phyloP scores from a whole-genome alignment of 1,284 basidiomycete genomes.

The Puccinia horiana region DNA sequence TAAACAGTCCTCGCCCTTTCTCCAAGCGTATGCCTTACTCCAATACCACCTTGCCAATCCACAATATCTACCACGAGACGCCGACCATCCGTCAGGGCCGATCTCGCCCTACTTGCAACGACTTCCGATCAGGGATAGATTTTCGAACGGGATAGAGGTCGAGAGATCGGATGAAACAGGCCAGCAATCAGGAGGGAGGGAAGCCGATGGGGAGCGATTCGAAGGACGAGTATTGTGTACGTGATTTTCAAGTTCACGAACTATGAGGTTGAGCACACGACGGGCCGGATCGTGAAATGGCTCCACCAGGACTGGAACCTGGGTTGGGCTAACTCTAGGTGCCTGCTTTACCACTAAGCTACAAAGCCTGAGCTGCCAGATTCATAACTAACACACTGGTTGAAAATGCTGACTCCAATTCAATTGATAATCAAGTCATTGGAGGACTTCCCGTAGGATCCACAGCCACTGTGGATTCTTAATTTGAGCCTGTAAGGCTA shows the following conservation, averaged over 20 bases:
- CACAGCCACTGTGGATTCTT: too few relatives aligned
- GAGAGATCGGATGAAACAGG: background rate
- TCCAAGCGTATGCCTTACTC: conserved; percentile 38
- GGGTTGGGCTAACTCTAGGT: too few relatives aligned
- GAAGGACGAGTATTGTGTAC: background rate
- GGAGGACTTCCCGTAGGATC: too few relatives aligned
- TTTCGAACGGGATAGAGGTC: background rate
- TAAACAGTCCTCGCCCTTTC: conserved; percentile 23
- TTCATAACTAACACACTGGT: too few relatives aligned
- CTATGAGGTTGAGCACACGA: conserved; percentile 7
- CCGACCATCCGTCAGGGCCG: background rate
- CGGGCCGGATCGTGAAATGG: background rate
- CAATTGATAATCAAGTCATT: too few relatives aligned
- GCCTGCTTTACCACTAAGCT: too few relatives aligned
- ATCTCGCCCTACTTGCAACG: background rate
- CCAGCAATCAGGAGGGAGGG: background rate
- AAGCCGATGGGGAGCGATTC: background rate
- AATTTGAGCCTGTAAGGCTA: too few relatives aligned
- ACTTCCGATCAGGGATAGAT: background rate
- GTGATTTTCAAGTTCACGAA: conserved; percentile 4
- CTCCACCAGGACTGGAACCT: too few relatives aligned
- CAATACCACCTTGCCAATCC: conserved; percentile 25
- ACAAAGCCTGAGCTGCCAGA: too few relatives aligned
- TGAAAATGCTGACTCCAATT: too few relatives aligned
- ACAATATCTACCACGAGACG: background rate